Base-by-base conservation (phyloP, 2,329 filamentous ascomycete species). In the Claviceps lovelessii region DNA sequence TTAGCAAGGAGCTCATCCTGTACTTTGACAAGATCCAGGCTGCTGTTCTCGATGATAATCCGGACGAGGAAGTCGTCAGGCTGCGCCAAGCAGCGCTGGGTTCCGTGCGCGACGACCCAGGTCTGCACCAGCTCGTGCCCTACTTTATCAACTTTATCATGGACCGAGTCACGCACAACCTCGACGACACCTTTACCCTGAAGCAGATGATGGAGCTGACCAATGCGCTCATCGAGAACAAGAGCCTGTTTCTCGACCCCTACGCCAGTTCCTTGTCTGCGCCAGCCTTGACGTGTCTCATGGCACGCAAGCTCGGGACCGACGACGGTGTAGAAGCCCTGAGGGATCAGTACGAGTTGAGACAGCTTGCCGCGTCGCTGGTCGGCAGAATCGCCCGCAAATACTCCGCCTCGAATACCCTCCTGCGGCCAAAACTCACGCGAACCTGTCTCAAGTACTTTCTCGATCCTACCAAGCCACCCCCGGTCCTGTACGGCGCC, bases 121-220 rank as follows among this genome's bases (percentile, higher is more conserved):
- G 91, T 42, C 80, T 97, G 44, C 93, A 98, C 67, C 93, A 98
- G 70, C 81, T 98, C 10, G 84, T 95, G 33, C 93, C 93, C 0
- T 98, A 98, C 71, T 96, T 97, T 63, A 85, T 95, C 57, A 90
- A 94, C 67, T 97, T 95, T 68, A 86, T 97, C 63, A 85, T 90
- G 23, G 91, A 96, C 68, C 93, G 95, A 70, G 89, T 98, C 52
- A 97, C 93, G 1, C 93, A 98, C 68, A 86, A 85, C 61, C 79
- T 95, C 60, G 90, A 95, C 70, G 88, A 95, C 67, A 79, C 90
- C 2, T 96, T 96, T 66, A 82, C 90, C 5, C 76, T 98, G 28
- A 84, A 83, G 23, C 89, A 94, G 68, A 93, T 95, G 81, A 91
- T 98, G 86, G 85, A 90, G 63, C 81, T 97, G 57, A 85, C 88